A percentile compares a stretch with the other conserved stretches of the same genome.
These are phyloP conservation scores for Fusarium concolor DNA, from an alignment of 2,329 filamentous ascomycete species.

Conservation along the genomic window DNA sequence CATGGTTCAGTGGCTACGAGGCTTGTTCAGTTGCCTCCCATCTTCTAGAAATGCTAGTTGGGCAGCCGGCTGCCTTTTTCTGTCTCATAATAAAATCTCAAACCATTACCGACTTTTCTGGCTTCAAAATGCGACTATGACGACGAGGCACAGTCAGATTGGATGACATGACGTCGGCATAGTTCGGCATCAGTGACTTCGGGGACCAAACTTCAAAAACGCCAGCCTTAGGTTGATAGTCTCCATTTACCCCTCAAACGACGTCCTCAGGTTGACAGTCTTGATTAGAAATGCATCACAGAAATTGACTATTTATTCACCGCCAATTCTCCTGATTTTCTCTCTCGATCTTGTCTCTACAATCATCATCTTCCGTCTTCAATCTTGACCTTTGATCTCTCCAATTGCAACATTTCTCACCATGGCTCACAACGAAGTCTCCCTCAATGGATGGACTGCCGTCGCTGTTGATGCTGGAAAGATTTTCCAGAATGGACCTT, in stretches of 20 bases:
- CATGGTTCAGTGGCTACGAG: background rate
- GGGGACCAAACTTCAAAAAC: conserved; percentile 3
- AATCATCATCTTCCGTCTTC: no score
- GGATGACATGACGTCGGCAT: background rate
- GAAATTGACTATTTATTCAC: background rate
- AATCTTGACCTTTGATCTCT: background rate
- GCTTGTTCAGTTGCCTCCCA: no score
- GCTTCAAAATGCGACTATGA: background rate
- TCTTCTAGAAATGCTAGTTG: no score
- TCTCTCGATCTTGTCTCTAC: background rate
- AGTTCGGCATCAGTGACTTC: background rate
- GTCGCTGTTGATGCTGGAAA: conserved; percentile 56
- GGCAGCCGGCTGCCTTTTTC: background rate
- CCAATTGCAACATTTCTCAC: background rate
- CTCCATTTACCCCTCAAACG: conserved; percentile 30
- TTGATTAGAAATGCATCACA: conserved; percentile 3
- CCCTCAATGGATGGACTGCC: conserved; percentile 58
- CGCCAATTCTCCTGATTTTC: background rate
- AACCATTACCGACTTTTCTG: background rate
- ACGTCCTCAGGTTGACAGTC: conserved; percentile 30
- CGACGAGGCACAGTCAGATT: background rate
- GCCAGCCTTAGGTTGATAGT: conserved; percentile 21
- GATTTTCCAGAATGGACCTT: conserved; percentile 56
- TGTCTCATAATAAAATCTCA: background rate
- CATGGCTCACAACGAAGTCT: conserved; percentile 2